A percentile compares a stretch with the other conserved stretches of the same genome.
These are phyloP conservation scores for Irpex rosettiformis DNA, from an alignment of 1,284 basidiomycete genomes.

Conservation along the genomic window DNA sequence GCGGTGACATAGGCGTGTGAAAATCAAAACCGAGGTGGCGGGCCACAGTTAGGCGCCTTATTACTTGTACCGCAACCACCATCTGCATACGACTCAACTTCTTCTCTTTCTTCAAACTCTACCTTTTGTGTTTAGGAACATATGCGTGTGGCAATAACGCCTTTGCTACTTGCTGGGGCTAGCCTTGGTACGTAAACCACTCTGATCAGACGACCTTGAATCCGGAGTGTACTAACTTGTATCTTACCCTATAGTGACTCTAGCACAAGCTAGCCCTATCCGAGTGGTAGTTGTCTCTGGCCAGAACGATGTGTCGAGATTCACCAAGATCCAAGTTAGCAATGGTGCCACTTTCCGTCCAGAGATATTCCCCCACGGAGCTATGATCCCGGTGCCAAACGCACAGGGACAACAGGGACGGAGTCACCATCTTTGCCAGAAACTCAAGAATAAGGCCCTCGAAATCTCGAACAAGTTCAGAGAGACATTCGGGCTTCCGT, in stretches of 20 bases:
- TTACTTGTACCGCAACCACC: neutral
- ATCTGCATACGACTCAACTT: neutral
- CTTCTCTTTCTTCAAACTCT: slow-evolving; percentile 1
- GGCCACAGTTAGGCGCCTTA: neutral
- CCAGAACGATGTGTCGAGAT: slow-evolving; percentile 22
- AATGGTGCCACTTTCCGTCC: slow-evolving; percentile 16
- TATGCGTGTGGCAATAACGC: slow-evolving; percentile 13
- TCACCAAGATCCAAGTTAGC: slow-evolving; percentile 23
- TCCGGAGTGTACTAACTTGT: neutral
- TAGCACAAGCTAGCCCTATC: slow-evolving; percentile 35
- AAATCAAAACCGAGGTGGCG: neutral
- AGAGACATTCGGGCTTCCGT: slow-evolving; percentile 43
- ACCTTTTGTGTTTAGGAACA: neutral
- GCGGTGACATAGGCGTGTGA: neutral
- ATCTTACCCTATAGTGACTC: slow-evolving; percentile 6
- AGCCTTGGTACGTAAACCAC: slow-evolving; percentile 13
- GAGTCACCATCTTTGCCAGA: slow-evolving; percentile 17
- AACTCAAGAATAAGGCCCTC: slow-evolving; percentile 41
- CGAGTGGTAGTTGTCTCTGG: slow-evolving; percentile 33
- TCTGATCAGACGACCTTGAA: neutral
- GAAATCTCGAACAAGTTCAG: slow-evolving; percentile 46
- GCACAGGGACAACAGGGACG: slow-evolving; percentile 12
- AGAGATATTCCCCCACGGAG: slow-evolving; percentile 9
- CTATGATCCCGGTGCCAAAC: slow-evolving; percentile 12
- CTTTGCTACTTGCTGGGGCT: slow-evolving; percentile 14